Evolutionary conservation across 805 yeast species (phyloP).

Genomic region (Peterozyma xylosa): DNA sequence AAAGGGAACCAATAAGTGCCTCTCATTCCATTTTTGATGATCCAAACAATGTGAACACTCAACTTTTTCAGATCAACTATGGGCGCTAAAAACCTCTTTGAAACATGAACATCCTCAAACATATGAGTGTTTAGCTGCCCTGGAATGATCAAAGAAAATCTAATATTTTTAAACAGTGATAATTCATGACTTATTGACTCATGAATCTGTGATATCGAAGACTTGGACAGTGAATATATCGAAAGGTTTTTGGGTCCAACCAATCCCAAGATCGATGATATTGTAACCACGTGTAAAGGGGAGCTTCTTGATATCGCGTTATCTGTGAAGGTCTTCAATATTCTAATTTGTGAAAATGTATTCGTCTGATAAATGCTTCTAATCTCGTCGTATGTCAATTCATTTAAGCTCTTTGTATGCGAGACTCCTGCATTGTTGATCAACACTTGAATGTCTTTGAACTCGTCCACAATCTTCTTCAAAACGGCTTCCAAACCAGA

Average conservation of each 20-base stretch:
- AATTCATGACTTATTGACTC: slow-evolving; percentile 38
- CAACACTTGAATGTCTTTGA: slow-evolving; percentile 23
- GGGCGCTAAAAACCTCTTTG: slow-evolving; percentile 39
- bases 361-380: slow-evolving; percentile 30
- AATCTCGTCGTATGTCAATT: slow-evolving; percentile 17
- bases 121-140: slow-evolving; percentile 43
- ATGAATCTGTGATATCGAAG: slow-evolving; percentile 33
- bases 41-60: slow-evolving; percentile 26
- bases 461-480: slow-evolving; percentile 14
- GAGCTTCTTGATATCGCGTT: slow-evolving; percentile 19
- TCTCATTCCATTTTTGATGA: slow-evolving; percentile 26
- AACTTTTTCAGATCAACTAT: slow-evolving; percentile 29
- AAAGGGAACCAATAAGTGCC: slow-evolving; percentile 39
- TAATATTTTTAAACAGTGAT: slow-evolving; percentile 13
- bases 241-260: slow-evolving; percentile 42
- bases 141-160: slow-evolving; percentile 33
- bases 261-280: slow-evolving; percentile 40
- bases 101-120: slow-evolving; percentile 39
- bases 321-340: slow-evolving; percentile 31
- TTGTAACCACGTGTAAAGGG: slow-evolving; percentile 30
- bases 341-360: slow-evolving; percentile 33
- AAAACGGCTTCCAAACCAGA: slow-evolving; percentile 15
- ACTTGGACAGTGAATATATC: slow-evolving; percentile 41
- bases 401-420: slow-evolving; percentile 21
- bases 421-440: slow-evolving; percentile 46